Evolutionary conservation across 805 yeast genomes (phyloP).

Genomic region (Sugiyamaella lignohabitans): DNA sequence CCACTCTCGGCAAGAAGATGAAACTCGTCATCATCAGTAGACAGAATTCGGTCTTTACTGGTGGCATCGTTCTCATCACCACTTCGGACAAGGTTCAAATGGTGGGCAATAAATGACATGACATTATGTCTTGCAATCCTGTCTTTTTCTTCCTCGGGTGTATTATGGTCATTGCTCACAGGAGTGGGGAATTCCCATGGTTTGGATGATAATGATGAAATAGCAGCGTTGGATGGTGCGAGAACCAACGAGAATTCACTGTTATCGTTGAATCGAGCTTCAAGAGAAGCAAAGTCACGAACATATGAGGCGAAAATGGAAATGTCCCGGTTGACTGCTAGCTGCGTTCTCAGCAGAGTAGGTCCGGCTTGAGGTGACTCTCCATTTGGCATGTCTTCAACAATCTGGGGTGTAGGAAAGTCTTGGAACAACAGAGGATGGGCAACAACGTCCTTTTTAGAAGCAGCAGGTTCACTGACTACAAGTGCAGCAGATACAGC

Average conservation of each 20-base stretch:
- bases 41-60: not conserved
- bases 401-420: not conserved
- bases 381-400: slow-evolving; percentile 12
- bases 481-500: not conserved
- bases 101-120: slow-evolving; percentile 54
- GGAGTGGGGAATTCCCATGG: slow-evolving; percentile 81
- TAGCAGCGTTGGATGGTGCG: slow-evolving; percentile 65
- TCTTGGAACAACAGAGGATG: not conserved
- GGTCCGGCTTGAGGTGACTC: slow-evolving; percentile 30
- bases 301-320: slow-evolving; percentile 63
- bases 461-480: too few species aligned
- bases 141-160: slow-evolving; percentile 41
- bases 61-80: slow-evolving; percentile 4
- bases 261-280: slow-evolving; percentile 42
- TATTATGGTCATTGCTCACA: slow-evolving; percentile 29
- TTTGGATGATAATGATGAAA: slow-evolving; percentile 44
- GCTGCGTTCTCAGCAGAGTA: slow-evolving; percentile 34
- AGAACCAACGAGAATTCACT: slow-evolving; percentile 46
- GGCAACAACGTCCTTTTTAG: too few species aligned
- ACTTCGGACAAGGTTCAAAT: slow-evolving; percentile 40
- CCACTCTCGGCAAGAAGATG: not conserved
- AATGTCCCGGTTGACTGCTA: slow-evolving; percentile 38
- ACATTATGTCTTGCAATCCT: slow-evolving; percentile 46
- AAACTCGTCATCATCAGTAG: not conserved
- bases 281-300: slow-evolving; percentile 53